Percentiles rank a stretch among this genome's conserved stretches.
phyloP scores from a whole-genome alignment of 495 filamentous ascomycete genomes.

The Aspergillus nidulans region DNA sequence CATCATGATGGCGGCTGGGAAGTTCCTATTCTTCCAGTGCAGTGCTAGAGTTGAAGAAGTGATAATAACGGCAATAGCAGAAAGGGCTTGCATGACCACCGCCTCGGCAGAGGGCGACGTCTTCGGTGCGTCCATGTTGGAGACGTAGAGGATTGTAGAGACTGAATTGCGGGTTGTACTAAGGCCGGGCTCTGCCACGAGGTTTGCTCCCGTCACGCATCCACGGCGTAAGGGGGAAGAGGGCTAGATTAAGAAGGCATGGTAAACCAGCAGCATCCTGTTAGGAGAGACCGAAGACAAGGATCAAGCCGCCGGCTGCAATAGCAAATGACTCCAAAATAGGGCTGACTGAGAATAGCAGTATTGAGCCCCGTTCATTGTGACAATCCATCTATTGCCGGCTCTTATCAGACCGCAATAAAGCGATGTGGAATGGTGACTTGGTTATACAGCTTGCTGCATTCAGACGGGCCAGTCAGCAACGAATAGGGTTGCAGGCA shows the following conservation, averaged over 20 bases:
- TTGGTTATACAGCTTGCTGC: conserved; percentile 5
- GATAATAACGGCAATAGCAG: conserved; percentile 52
- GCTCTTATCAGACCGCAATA: background rate
- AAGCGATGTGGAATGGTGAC: background rate
- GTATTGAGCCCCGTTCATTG: conserved; percentile 3
- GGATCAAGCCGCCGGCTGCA: background rate
- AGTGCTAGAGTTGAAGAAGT: conserved; percentile 40
- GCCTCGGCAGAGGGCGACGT: conserved; percentile 25
- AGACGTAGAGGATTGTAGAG: background rate
- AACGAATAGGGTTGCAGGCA: background rate
- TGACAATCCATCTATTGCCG: conserved; percentile 10
- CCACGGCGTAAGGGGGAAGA: background rate
- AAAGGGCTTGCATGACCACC: conserved; percentile 45
- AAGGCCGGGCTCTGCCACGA: background rate
- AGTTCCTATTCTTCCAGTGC: conserved; percentile 42
- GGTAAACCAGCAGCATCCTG: conserved; percentile 9
- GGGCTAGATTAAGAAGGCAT: conserved; percentile 1
- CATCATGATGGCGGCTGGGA: conserved; percentile 54
- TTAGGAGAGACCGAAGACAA: conserved; percentile 2
- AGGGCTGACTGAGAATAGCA: conserved; percentile 5
- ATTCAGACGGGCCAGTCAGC: conserved; percentile 1
- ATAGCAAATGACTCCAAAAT: conserved; percentile 11
- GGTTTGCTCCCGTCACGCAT: background rate
- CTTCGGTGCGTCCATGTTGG: conserved; percentile 1
- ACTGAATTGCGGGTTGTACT: background rate